phyloP scores from a whole-genome alignment of 495 filamentous ascomycete species.

The Annulohypoxylon nitens region DNA sequence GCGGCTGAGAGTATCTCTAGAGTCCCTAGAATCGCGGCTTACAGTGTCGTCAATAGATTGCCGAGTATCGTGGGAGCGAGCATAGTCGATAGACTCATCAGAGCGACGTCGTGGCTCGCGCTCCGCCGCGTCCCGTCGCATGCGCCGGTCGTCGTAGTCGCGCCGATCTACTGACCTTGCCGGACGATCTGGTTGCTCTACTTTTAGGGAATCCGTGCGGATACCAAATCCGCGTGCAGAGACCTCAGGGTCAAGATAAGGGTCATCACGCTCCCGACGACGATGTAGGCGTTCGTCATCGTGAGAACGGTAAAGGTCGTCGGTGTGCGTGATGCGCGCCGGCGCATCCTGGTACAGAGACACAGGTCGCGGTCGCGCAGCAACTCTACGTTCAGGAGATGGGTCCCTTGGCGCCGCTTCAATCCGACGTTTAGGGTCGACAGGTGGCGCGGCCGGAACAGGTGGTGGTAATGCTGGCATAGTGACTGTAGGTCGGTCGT shows the following conservation, averaged over 20 bases:
- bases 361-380: slow-evolving; percentile 55
- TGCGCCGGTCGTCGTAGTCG: slow-evolving; percentile 55
- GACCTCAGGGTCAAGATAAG: slow-evolving; percentile 57
- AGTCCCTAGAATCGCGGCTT: slow-evolving; percentile 40
- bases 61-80: slow-evolving; percentile 39
- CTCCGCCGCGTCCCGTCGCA: slow-evolving; percentile 49
- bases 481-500: slow-evolving; percentile 60
- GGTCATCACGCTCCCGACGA: slow-evolving; percentile 53
- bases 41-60: slow-evolving; percentile 37
- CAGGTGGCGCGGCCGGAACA: slow-evolving; percentile 52
- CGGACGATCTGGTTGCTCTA: slow-evolving; percentile 45
- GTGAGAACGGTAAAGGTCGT: slow-evolving; percentile 59
- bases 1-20: slow-evolving; percentile 44
- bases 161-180: slow-evolving; percentile 45
- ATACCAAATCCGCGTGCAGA: slow-evolving; percentile 61
- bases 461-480: slow-evolving; percentile 59
- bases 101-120: slow-evolving; percentile 54
- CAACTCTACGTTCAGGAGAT: slow-evolving; percentile 49
- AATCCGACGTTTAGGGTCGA: slow-evolving; percentile 53
- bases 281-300: slow-evolving; percentile 55
- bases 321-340: slow-evolving; percentile 53
- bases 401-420: slow-evolving; percentile 52
- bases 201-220: slow-evolving; percentile 53
- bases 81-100: slow-evolving; percentile 51
- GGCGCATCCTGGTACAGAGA: slow-evolving; percentile 62